Evolutionary conservation across 129 eudicot species (phyloP), one percentile per base, ranked within the genome.

Genomic region (Arctium minus): DNA sequence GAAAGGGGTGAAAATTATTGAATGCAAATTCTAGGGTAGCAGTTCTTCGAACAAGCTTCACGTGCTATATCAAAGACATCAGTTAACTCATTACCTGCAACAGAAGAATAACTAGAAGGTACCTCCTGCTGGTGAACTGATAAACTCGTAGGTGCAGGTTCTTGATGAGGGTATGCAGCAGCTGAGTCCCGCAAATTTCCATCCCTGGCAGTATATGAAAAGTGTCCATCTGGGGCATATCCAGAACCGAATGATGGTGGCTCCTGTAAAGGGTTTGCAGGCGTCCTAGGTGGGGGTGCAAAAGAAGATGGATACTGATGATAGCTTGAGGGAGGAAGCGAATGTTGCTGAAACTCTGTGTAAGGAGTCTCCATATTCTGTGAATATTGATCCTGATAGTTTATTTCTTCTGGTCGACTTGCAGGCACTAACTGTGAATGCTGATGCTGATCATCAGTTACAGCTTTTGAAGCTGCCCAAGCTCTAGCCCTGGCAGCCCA

Each of bases 71-170:
- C 85, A 82, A 79, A 83, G 62, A 87, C 84, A 79, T 78, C 87
- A 84, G 83, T 86, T 77, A 87, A 86, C 84, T 85, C 82, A 83
- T 96, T 96, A 96, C 99, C 99, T 96, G 98, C 85, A 89, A 90
- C 85, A 93, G 99, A 96, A 96, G 98, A 93, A 96, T 93, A 96
- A 96, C 98, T 96, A 96, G 97, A 96, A 96, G 99, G 98, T 96
- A 96, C 98, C 99, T 96, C 99, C 99, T 89, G 99, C 99, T 84
- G 97, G 88, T 89, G 93, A 90, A 81, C 93, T 31, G 89, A 87
- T 88, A 89, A 72, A 71, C 81, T 90, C 50, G 90, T 83, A 17
- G 98, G 84, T 77, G 89, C 81, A 65, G 79, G 80, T 75, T 90
- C 90, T 79, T 86, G 90, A 77, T 81, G 91, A 81, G 86, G 88